These are phyloP conservation scores for Fallopia convolvulus DNA, from an alignment of 148 eudicot genomes.

Conservation along the genomic window DNA sequence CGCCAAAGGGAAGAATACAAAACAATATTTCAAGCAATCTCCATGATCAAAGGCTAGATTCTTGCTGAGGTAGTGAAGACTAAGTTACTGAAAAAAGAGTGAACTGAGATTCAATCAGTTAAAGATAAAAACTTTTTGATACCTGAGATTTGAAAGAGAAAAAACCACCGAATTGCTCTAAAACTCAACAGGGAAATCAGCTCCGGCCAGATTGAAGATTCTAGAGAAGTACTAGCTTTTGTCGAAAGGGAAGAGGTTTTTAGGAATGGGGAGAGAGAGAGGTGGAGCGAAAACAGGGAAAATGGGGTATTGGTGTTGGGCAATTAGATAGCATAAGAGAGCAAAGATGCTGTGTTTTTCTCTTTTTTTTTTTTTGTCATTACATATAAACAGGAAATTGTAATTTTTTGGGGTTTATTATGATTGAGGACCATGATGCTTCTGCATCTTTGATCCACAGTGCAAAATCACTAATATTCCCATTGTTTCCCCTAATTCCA, in stretches of 20 bases:
- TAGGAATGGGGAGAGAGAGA: background rate
- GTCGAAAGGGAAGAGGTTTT: background rate
- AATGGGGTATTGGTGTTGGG: background rate
- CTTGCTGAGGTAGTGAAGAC: constrained; percentile 2
- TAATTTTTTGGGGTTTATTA: background rate
- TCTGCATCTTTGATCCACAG: background rate
- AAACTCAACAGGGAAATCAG: background rate
- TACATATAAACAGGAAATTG: background rate
- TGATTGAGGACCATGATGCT: background rate
- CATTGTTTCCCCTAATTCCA: background rate
- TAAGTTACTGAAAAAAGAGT: background rate
- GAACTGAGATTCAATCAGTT: background rate
- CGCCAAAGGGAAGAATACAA: background rate
- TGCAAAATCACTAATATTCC: background rate
- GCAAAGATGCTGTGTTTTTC: background rate
- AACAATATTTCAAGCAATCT: background rate
- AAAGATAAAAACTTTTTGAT: background rate
- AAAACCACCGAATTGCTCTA: background rate
- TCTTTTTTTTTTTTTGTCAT: background rate
- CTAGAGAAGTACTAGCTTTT: background rate
- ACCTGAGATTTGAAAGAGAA: background rate
- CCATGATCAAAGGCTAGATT: constrained; percentile 8
- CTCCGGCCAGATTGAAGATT: background rate
- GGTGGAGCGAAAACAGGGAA: background rate
- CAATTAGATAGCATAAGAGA: background rate